These are phyloP conservation scores for Botrytis deweyae DNA, from an alignment of 2,329 filamentous ascomycete genomes.

Conservation along the genomic window DNA sequence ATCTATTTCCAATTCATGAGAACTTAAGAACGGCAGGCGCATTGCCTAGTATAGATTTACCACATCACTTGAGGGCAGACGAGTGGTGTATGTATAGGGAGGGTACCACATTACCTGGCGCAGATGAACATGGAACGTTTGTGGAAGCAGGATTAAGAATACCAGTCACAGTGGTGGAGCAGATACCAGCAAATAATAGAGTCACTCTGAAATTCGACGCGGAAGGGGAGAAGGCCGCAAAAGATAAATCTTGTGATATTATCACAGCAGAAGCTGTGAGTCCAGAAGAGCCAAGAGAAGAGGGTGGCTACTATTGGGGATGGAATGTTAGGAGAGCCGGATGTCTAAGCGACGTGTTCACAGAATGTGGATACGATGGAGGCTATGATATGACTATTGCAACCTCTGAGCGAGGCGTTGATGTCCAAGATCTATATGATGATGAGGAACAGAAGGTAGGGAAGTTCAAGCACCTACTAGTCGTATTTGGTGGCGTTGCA, in stretches of 20 bases:
- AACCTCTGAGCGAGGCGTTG: conserved; percentile 71
- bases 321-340: conserved; percentile 67
- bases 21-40: conserved; percentile 73
- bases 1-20: conserved; percentile 74
- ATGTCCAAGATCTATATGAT: conserved; percentile 38
- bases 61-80: conserved; percentile 72
- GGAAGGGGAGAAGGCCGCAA: conserved; percentile 43
- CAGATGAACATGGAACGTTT: conserved; percentile 48
- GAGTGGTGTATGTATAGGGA: conserved; percentile 82
- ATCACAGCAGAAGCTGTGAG: conserved; percentile 59
- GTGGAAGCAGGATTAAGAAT: conserved; percentile 59
- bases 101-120: conserved; percentile 61
- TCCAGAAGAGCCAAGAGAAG: conserved; percentile 67
- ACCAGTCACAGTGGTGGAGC: conserved; percentile 45
- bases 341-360: conserved; percentile 72
- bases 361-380: conserved; percentile 69
- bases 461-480: conserved; percentile 67
- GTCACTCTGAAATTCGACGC: conserved; percentile 68
- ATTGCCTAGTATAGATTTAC: conserved; percentile 78
- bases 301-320: conserved; percentile 85
- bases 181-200: conserved; percentile 67
- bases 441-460: conserved; percentile 33
- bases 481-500: conserved; percentile 79
- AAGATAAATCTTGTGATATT: conserved; percentile 25
- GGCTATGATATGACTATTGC: conserved; percentile 84